These are phyloP conservation scores for Lactarius deliciosus DNA, from an alignment of 768 basidiomycete genomes.

Conservation along the genomic window DNA sequence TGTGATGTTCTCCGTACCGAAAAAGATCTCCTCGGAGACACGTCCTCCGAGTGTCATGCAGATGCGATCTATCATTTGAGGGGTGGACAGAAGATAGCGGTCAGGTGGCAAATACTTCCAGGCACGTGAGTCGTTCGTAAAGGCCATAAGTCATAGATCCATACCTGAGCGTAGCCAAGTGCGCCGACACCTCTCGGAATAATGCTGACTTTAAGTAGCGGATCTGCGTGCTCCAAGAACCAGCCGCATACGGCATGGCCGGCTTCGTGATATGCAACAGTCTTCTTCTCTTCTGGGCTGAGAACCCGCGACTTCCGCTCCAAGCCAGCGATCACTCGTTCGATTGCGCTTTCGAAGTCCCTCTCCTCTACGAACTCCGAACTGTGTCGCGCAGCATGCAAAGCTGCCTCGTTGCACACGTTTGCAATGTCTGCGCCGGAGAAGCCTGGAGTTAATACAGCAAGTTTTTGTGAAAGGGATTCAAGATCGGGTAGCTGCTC, in stretches of 20 bases:
- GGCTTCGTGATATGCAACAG: slow-evolving; percentile 98
- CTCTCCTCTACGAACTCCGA: slow-evolving; percentile 75
- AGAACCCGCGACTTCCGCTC: slow-evolving; percentile 95
- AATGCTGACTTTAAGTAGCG: slow-evolving; percentile 95
- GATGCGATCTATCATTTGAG: slow-evolving; percentile 93
- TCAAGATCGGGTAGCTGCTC: slow-evolving; percentile 50
- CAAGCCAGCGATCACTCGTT: slow-evolving; percentile 94
- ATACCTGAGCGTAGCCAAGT: slow-evolving; percentile 92
- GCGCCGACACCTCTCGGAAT: slow-evolving; percentile 96
- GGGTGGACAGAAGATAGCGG: slow-evolving; percentile 91
- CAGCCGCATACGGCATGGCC: slow-evolving; percentile 98
- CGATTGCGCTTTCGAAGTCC: slow-evolving; percentile 97
- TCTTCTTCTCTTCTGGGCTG: slow-evolving; percentile 96
- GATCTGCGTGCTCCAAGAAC: slow-evolving; percentile 98
- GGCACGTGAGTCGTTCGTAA: slow-evolving; percentile 12
- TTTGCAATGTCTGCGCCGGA: slow-evolving; percentile 99
- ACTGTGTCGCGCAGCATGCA: slow-evolving; percentile 86
- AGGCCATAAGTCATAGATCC: slow-evolving; percentile 6
- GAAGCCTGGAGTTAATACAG: slow-evolving; percentile 95
- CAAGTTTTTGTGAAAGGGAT: slow-evolving; percentile 85
- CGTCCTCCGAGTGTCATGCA: slow-evolving; percentile 99
- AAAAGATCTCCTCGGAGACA: slow-evolving; percentile 98
- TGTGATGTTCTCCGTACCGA: slow-evolving; percentile 87
- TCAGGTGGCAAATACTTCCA: slow-evolving; percentile 89
- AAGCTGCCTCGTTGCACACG: slow-evolving; percentile 96